phyloP scores from a whole-genome alignment of 148 eudicot genomes.

The Rhododendron mucronatum region DNA sequence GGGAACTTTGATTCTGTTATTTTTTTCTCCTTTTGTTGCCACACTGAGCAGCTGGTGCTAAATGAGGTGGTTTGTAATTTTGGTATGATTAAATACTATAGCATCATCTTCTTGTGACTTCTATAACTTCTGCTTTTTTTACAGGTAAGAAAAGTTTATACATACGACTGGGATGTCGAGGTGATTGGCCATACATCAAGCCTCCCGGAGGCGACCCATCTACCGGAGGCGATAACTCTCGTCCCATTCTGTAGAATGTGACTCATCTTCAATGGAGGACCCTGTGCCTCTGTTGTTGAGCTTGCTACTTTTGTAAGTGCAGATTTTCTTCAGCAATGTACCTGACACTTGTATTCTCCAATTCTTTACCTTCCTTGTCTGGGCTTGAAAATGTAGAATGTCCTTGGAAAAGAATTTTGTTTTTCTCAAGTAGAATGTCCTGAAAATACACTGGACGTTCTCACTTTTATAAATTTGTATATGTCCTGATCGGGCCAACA shows the following conservation, averaged over 20 bases:
- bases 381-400: neutral
- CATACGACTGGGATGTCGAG: conserved; percentile 83
- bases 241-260: conserved; percentile 18
- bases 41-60: neutral
- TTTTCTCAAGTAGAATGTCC: neutral
- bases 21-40: neutral
- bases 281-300: neutral
- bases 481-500: neutral
- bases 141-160: conserved; percentile 83
- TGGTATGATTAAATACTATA: neutral
- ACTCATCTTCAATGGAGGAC: neutral
- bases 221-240: conserved; percentile 24
- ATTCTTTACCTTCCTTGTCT: neutral
- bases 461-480: neutral
- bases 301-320: neutral
- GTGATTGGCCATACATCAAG: conserved; percentile 97
- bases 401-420: neutral
- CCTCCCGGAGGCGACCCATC: conserved; percentile 91
- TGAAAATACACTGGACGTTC: neutral
- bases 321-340: conserved; percentile 1
- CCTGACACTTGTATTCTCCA: neutral
- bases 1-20: neutral
- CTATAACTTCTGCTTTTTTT: conserved; percentile 13
- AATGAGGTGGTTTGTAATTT: neutral
- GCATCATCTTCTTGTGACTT: neutral